Percentiles rank a stretch among this genome's conserved stretches.
These are phyloP conservation scores for Seminavis robusta DNA, from an alignment of 108 stramenopile genomes.

Conservation along the genomic window DNA sequence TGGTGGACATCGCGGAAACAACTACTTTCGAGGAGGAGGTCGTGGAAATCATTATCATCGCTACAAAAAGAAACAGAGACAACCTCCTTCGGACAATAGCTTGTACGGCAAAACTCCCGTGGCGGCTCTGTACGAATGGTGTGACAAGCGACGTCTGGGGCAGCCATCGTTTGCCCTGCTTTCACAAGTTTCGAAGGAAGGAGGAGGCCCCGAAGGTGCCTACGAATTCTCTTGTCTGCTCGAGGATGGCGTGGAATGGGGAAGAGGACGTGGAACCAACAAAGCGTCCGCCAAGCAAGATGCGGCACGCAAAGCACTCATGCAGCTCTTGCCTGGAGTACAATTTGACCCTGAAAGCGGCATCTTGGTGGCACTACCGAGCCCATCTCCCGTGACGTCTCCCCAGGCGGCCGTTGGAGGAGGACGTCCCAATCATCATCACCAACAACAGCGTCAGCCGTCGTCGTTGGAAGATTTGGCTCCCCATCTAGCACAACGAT, in stretches of 20 bases:
- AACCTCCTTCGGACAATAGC: slow-evolving; percentile 38
- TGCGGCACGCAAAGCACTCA: slow-evolving; percentile 67
- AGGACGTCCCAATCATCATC: not conserved
- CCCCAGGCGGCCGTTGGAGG: not conserved
- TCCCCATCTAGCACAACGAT: slow-evolving; percentile 65
- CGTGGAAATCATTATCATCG: slow-evolving; percentile 2
- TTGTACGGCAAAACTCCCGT: slow-evolving; percentile 76
- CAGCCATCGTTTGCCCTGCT: slow-evolving; percentile 9
- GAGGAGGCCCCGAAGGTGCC: not conserved
- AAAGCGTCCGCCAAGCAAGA: slow-evolving; percentile 73
- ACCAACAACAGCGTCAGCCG: slow-evolving; percentile 2
- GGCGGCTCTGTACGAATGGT: slow-evolving; percentile 77
- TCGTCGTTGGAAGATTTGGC: slow-evolving; percentile 46
- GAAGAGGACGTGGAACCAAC: slow-evolving; percentile 58
- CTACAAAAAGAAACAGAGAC: slow-evolving; percentile 44
- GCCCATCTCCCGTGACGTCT: not conserved
- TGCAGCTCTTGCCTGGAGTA: slow-evolving; percentile 58
- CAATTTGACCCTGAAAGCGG: slow-evolving; percentile 66
- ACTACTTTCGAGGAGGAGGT: slow-evolving; percentile 9
- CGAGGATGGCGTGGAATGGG: slow-evolving; percentile 41
- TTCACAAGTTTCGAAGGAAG: not conserved
- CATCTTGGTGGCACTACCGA: slow-evolving; percentile 48
- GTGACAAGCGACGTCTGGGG: slow-evolving; percentile 65
- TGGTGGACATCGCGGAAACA: too few species aligned
- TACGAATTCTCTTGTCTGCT: not conserved